phyloP scores from a whole-genome alignment of 441 rosid species.

The Pelargonium myrrhifolium region DNA sequence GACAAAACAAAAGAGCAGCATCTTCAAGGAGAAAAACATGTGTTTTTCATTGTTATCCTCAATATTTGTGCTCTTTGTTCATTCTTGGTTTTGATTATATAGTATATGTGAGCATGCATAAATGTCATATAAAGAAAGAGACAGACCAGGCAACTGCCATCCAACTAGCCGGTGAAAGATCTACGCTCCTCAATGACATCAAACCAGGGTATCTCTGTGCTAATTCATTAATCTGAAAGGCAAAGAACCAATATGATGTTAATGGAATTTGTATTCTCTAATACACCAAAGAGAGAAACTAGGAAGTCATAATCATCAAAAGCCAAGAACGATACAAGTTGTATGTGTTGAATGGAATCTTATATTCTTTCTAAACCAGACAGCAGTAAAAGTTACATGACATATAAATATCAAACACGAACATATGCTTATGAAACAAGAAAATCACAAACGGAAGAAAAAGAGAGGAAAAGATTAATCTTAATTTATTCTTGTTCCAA shows the following conservation, averaged over 20 bases:
- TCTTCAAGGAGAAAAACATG: not conserved
- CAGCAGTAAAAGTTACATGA: not conserved
- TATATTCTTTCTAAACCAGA: not conserved
- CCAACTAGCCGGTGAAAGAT: slow-evolving; percentile 29
- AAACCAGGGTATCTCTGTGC: slow-evolving; percentile 18
- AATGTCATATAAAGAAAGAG: not conserved
- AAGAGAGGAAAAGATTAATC: not conserved
- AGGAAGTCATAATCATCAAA: too few relatives aligned
- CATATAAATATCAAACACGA: not conserved
- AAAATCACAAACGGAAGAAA: not conserved
- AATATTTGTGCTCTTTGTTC: not conserved
- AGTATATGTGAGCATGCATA: too few relatives aligned
- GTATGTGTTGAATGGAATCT: not conserved
- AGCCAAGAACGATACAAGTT: too few relatives aligned
- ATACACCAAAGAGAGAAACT: too few relatives aligned
- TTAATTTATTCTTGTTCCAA: not conserved
- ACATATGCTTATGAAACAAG: not conserved
- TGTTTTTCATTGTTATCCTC: not conserved
- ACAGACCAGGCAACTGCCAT: slow-evolving; percentile 27
- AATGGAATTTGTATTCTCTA: too few relatives aligned
- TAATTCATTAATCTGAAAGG: slow-evolving; percentile 20
- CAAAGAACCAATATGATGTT: not conserved
- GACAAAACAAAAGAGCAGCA: not conserved
- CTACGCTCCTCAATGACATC: slow-evolving; percentile 26
- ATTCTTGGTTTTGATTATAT: too few relatives aligned